Conservation (phyloP, 495 filamentous ascomycete genomes). For the Penicillium angulare region DNA sequence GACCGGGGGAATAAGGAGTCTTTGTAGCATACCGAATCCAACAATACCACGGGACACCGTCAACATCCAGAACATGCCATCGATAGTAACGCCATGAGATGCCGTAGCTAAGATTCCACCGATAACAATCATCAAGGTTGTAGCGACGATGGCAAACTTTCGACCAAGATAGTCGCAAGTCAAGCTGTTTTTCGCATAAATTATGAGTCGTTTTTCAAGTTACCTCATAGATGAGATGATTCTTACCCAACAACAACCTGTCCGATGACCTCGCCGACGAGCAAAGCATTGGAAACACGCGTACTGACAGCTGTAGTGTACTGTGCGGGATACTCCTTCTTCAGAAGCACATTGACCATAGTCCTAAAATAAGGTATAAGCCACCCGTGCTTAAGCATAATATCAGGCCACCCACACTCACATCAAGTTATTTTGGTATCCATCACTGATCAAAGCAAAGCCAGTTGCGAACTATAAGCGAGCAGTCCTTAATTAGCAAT, state of each 20-base stretch:
- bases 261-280: slow-evolving; percentile 54
- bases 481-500: background rate
- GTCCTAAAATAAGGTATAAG: slow-evolving; percentile 26
- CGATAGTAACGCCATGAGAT: slow-evolving; percentile 42
- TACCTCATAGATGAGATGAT: background rate
- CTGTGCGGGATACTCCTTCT: slow-evolving; percentile 43
- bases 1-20: too few relatives aligned
- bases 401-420: slow-evolving; percentile 5
- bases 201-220: background rate
- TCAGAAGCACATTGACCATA: slow-evolving; percentile 52
- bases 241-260: slow-evolving; percentile 45
- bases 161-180: slow-evolving; percentile 53
- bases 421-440: slow-evolving; percentile 56
- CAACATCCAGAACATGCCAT: slow-evolving; percentile 55
- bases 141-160: slow-evolving; percentile 52
- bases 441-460: slow-evolving; percentile 53
- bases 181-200: slow-evolving; percentile 22
- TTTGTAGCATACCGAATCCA: slow-evolving; percentile 55
- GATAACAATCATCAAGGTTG: slow-evolving; percentile 51
- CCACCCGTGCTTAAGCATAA: background rate
- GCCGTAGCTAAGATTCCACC: slow-evolving; percentile 52
- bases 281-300: slow-evolving; percentile 51
- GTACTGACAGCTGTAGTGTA: slow-evolving; percentile 46
- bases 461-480: slow-evolving; percentile 38
- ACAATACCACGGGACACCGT: slow-evolving; percentile 50